Percentiles rank a stretch among this genome's conserved stretches.
phyloP scores from a whole-genome alignment of 805 yeast species.

The Nakazawaea pomicola region DNA sequence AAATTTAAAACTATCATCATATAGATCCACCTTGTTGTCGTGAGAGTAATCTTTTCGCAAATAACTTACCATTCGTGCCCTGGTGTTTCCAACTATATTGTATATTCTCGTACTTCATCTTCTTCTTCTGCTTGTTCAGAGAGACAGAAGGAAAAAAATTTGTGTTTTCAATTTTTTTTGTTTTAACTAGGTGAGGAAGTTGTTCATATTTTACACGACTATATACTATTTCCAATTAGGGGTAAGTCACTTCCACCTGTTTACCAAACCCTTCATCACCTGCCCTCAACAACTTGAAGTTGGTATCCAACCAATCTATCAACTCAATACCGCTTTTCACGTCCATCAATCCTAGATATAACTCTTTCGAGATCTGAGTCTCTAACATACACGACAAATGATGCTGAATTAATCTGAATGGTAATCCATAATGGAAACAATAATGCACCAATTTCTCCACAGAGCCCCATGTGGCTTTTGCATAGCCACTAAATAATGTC shows the following conservation, averaged over 20 bases:
- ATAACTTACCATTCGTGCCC: neutral
- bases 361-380: conserved; percentile 37
- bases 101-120: no score
- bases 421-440: conserved; percentile 75
- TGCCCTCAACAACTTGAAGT: conserved; percentile 60
- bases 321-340: conserved; percentile 53
- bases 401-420: conserved; percentile 79
- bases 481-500: conserved; percentile 73
- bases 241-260: conserved; percentile 15
- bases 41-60: conserved; percentile 7
- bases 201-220: no score
- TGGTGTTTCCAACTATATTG: neutral
- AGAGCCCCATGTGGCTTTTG: conserved; percentile 84
- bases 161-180: neutral
- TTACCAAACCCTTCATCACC: conserved; percentile 71
- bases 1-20: conserved; percentile 28
- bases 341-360: conserved; percentile 62
- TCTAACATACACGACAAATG: conserved; percentile 87
- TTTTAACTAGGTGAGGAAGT: no score
- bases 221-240: neutral
- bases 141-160: no score
- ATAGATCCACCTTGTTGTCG: no score
- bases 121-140: neutral
- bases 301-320: conserved; percentile 76
- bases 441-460: conserved; percentile 80